Conservation (phyloP, 306 rosid species). For the Oemleria cerasiformis region DNA sequence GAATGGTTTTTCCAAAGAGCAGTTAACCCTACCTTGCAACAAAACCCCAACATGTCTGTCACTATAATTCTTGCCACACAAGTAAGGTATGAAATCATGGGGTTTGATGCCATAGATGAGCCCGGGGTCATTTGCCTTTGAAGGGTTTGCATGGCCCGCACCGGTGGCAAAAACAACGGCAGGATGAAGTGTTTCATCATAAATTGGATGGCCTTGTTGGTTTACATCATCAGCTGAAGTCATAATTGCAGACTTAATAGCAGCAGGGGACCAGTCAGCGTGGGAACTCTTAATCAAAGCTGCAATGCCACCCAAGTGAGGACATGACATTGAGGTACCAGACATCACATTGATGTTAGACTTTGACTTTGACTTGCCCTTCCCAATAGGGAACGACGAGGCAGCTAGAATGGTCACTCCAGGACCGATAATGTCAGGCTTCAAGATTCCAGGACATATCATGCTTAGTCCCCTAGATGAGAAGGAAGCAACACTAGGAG, state of each 20-base stretch:
- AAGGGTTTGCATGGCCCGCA: slow-evolving; percentile 51
- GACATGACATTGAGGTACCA: slow-evolving; percentile 62
- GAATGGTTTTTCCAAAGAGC: slow-evolving; percentile 26
- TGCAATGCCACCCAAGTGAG: slow-evolving; percentile 54
- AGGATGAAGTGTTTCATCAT: neutral
- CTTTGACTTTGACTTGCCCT: neutral
- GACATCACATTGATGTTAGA: slow-evolving; percentile 27
- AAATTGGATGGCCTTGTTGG: neutral
- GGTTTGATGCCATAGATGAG: slow-evolving; percentile 45
- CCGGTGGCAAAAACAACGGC: slow-evolving; percentile 44
- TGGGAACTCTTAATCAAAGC: slow-evolving; percentile 55
- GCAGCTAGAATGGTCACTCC: slow-evolving; percentile 62
- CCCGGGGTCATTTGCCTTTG: slow-evolving; percentile 48
- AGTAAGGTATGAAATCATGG: slow-evolving; percentile 47
- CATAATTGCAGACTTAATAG: slow-evolving; percentile 44
- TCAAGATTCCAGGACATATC: slow-evolving; percentile 35
- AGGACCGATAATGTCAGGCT: too few relatives aligned
- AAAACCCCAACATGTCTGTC: slow-evolving; percentile 28
- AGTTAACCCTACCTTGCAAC: slow-evolving; percentile 29
- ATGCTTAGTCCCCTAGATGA: slow-evolving; percentile 53
- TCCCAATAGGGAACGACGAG: slow-evolving; percentile 38
- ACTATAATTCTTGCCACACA: slow-evolving; percentile 51
- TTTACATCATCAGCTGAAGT: slow-evolving; percentile 3
- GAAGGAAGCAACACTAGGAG: slow-evolving; percentile 38
- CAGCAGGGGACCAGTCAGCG: slow-evolving; percentile 63